Base-by-base conservation (phyloP, 345 rosid species). In the Salix udensis region DNA sequence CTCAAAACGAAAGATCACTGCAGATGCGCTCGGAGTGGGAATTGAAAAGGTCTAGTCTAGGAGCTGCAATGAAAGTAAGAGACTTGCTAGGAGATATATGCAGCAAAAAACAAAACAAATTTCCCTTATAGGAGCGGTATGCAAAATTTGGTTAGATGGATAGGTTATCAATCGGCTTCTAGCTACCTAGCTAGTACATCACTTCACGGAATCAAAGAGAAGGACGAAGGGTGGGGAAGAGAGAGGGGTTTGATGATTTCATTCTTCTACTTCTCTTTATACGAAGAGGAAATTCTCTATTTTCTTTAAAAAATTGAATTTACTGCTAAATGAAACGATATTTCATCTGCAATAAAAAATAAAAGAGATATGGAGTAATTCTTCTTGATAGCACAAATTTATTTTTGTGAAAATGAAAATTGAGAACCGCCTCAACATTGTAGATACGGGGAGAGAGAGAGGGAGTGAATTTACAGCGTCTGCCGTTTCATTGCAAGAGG, bases 201-300 rank as follows among this genome's bases (percentile, higher is more conserved):
- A 65, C 37, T 30, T 15, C 39, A 53, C 68, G 64, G 74, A 28
- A 40, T 40, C 44, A 3, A 18, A 62, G 44, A 6, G 76, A 48
- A 26, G 23, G 11, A 6, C 37, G 70, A 36, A 50, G 72, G 30
- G 30, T 42, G 77, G 76, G 76, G 64, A 34, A 67, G 40, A 73
- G 52, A 70, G 55, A 66, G 18, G 18, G 10, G 52, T 6, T 64
- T 76, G 80, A 77, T 79, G 78, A 83, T 72, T 78, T 76, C 80
- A 69, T 82, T 74, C 79, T 81, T 76, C 66, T 66, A 50, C 78
- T 78, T 79, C 83, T 80, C 86, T 84, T 78, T 87, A 81, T 80
- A 84, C 76, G 82, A 78, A 73, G 55, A 79, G 52, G 73, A 68
- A 64, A 68, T 80, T 85, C 24, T 65, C 68, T 58, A 1, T 65